Percentiles rank a stretch among this genome's conserved stretches.
Evolutionary conservation across 306 rosid species (phyloP).

Genomic region (Cicer yamashitae): DNA sequence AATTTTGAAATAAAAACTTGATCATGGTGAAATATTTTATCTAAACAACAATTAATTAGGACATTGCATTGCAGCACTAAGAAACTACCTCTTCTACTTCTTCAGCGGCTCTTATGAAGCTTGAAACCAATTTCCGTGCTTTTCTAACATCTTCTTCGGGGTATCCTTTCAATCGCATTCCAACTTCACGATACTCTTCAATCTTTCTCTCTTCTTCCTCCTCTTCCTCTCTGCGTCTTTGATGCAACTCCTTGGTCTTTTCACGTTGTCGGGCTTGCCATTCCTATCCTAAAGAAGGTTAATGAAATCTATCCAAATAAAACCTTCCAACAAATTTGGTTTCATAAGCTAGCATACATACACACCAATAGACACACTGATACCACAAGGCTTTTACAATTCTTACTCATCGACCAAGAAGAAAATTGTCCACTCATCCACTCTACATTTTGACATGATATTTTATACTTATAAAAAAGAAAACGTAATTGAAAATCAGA

Average conservation of each 20-base stretch:
- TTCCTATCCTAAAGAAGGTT: conserved; percentile 61
- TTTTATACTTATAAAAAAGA: conserved; percentile 19
- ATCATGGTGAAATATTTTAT: neutral
- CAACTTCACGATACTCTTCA: conserved; percentile 86
- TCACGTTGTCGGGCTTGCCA: conserved; percentile 90
- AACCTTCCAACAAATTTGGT: conserved; percentile 14
- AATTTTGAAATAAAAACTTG: conserved; percentile 30
- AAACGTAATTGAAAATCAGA: conserved; percentile 23
- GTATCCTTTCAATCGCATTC: conserved; percentile 76
- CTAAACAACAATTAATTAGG: neutral
- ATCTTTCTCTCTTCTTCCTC: conserved; percentile 85
- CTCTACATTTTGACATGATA: conserved; percentile 22
- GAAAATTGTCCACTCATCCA: conserved; percentile 4
- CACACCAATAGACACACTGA: neutral
- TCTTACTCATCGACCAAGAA: conserved; percentile 10
- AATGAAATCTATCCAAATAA: conserved; percentile 51
- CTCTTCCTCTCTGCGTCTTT: conserved; percentile 65
- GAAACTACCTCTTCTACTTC: conserved; percentile 90
- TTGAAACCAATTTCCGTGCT: conserved; percentile 78
- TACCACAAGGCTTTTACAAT: conserved; percentile 1
- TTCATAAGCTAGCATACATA: conserved; percentile 10
- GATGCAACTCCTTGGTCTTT: conserved; percentile 71
- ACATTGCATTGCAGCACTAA: conserved; percentile 14
- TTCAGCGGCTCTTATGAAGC: conserved; percentile 78
- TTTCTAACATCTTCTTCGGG: conserved; percentile 80